Conservation (phyloP, 176 grass and related monocot species). For the Saccharum spontaneum region DNA sequence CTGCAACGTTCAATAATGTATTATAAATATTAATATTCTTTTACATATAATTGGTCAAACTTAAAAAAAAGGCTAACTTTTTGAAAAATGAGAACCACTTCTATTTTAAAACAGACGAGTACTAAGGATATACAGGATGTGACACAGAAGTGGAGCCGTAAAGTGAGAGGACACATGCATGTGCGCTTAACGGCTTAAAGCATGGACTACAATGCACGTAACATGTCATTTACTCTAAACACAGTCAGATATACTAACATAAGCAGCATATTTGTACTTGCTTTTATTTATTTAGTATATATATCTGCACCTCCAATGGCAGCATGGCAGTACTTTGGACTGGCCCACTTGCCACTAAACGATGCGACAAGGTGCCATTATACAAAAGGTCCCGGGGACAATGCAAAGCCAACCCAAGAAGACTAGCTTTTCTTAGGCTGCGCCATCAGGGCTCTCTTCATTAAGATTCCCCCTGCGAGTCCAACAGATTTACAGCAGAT, state of each 20-base stretch:
- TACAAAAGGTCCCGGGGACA: background rate
- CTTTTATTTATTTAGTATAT: background rate
- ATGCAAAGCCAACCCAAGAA: background rate
- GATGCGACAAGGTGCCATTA: background rate
- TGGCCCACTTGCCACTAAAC: conserved; percentile 30
- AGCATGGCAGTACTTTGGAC: conserved; percentile 13
- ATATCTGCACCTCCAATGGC: background rate
- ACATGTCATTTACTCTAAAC: conserved; percentile 31
- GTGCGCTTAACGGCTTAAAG: conserved; percentile 20
- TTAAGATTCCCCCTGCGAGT: conserved; percentile 38
- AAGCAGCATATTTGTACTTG: conserved; percentile 39
- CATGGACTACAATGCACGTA: conserved; percentile 18
- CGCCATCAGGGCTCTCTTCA: conserved; percentile 16
- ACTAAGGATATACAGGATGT: no score
- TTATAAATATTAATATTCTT: no score
- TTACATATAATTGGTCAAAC: no score
- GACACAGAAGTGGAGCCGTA: background rate
- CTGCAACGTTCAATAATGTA: no score
- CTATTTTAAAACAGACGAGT: no score
- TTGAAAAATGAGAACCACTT: no score
- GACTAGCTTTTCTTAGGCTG: conserved; percentile 26
- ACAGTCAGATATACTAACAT: conserved; percentile 2
- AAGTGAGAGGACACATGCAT: background rate
- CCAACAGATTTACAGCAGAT: conserved; percentile 37
- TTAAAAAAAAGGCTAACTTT: no score